Percentiles rank a stretch among this genome's conserved stretches.
Evolutionary conservation across 352 stramenopile species (phyloP).

Genomic region (Pythium aristosporum): DNA sequence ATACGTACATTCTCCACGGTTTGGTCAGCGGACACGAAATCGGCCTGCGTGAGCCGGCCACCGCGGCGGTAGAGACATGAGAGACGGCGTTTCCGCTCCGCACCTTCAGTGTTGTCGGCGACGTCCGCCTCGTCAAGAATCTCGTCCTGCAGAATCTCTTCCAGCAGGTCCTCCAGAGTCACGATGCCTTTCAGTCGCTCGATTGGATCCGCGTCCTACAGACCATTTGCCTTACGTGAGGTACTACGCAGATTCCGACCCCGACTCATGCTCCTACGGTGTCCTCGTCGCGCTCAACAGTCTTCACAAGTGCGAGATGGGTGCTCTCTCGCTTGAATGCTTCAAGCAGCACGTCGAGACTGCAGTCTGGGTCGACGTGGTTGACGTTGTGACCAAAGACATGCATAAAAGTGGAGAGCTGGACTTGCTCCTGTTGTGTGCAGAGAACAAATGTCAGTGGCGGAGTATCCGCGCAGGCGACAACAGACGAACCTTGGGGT

Average conservation of each 20-base stretch:
- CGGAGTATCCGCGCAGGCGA: neutral
- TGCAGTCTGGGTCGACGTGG: constrained; percentile 91
- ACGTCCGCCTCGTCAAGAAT: constrained; percentile 96
- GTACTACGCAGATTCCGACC: neutral
- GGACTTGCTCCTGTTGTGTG: constrained; percentile 53
- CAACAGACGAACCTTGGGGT: constrained; percentile 88
- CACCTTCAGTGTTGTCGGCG: constrained; percentile 33
- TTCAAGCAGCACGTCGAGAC: constrained; percentile 92
- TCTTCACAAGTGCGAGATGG: constrained; percentile 94
- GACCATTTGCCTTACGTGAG: constrained; percentile 1
- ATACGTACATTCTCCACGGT: constrained; percentile 34
- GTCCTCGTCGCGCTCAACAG: constrained; percentile 75
- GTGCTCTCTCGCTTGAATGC: constrained; percentile 92
- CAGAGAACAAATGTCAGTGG: neutral
- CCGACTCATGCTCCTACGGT: neutral
- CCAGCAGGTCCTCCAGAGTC: constrained; percentile 98
- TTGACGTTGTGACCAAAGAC: constrained; percentile 58
- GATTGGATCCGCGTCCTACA: constrained; percentile 73
- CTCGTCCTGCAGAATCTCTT: constrained; percentile 96
- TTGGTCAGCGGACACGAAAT: constrained; percentile 41
- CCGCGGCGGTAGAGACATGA: constrained; percentile 45
- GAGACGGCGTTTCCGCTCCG: constrained; percentile 47
- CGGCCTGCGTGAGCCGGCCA: constrained; percentile 46
- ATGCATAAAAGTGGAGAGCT: constrained; percentile 64
- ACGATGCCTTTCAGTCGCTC: constrained; percentile 96